phyloP scores from a whole-genome alignment of 495 filamentous ascomycete species.

The Talaromyces borbonicus region DNA sequence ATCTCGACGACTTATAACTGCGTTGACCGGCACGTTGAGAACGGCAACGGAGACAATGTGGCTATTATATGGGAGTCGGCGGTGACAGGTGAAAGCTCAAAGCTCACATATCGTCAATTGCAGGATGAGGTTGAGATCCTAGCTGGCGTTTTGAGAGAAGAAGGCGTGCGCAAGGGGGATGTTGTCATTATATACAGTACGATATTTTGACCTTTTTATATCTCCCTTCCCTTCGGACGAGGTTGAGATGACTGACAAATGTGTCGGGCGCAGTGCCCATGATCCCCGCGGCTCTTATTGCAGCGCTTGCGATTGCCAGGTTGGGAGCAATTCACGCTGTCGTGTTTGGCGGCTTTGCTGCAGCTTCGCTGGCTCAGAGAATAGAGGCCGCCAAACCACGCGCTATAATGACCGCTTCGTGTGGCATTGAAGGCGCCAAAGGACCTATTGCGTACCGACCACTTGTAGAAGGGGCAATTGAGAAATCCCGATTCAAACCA shows the following conservation, averaged over 20 bases:
- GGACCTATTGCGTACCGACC: conserved; percentile 60
- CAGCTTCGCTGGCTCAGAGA: conserved; percentile 72
- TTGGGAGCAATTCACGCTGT: conserved; percentile 85
- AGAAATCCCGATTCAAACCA: conserved; percentile 51
- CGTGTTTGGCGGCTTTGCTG: conserved; percentile 86
- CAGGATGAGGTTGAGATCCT: conserved; percentile 76
- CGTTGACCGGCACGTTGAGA: conserved; percentile 74
- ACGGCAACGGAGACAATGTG: conserved; percentile 56
- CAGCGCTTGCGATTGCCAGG: conserved; percentile 69
- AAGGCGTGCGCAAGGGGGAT: conserved; percentile 78
- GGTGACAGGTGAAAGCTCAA: conserved; percentile 64
- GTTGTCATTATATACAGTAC: conserved; percentile 89
- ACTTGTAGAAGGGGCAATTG: conserved; percentile 59
- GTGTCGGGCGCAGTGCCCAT: conserved; percentile 73
- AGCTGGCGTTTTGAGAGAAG: conserved; percentile 72
- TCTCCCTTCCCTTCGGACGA: too few species aligned
- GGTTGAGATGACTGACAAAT: conserved; percentile 5
- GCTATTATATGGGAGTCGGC: conserved; percentile 87
- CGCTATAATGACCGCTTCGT: conserved; percentile 77
- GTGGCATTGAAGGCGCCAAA: conserved; percentile 83
- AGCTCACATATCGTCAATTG: conserved; percentile 62
- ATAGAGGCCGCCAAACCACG: conserved; percentile 73
- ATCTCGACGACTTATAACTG: conserved; percentile 89
- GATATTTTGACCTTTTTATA: conserved; percentile 9
- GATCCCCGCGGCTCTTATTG: conserved; percentile 82